These are phyloP conservation scores for Heliamphora ciliata DNA, from an alignment of 179 eudicot species.

Conservation along the genomic window DNA sequence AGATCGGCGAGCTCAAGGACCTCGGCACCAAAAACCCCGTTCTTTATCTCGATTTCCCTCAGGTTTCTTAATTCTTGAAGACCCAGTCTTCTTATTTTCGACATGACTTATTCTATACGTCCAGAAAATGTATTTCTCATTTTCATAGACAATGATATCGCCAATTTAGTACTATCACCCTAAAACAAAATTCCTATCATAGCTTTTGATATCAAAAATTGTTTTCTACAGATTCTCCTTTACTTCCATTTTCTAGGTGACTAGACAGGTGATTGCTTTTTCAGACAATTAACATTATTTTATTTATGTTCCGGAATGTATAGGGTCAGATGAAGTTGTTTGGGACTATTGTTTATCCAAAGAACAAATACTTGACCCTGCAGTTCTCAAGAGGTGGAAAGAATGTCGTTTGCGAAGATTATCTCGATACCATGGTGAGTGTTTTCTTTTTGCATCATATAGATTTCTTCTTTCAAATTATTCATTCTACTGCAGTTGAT, in stretches of 20 bases:
- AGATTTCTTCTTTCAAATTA: background rate
- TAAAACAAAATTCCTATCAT: no score
- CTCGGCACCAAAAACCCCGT: constrained; percentile 77
- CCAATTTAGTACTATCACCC: no score
- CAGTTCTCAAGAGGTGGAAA: constrained; percentile 91
- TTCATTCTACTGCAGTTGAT: background rate
- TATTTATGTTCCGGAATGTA: background rate
- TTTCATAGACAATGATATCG: no score
- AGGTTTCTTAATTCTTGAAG: constrained; percentile 29
- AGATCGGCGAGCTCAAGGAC: constrained; percentile 74
- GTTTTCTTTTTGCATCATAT: background rate
- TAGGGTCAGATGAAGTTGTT: constrained; percentile 90
- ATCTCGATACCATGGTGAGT: constrained; percentile 78
- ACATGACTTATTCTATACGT: no score
- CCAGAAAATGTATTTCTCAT: no score
- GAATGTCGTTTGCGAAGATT: constrained; percentile 83
- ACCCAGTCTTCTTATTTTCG: no score
- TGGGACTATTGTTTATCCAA: constrained; percentile 86
- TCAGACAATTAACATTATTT: background rate
- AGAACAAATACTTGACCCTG: constrained; percentile 75
- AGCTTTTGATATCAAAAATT: no score
- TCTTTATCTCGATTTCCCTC: constrained; percentile 74
- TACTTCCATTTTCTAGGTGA: no score
- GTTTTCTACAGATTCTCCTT: no score
- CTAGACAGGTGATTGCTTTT: no score